Evolutionary conservation across 495 filamentous ascomycete species (phyloP).

Genomic region (Tuber calosporum): DNA sequence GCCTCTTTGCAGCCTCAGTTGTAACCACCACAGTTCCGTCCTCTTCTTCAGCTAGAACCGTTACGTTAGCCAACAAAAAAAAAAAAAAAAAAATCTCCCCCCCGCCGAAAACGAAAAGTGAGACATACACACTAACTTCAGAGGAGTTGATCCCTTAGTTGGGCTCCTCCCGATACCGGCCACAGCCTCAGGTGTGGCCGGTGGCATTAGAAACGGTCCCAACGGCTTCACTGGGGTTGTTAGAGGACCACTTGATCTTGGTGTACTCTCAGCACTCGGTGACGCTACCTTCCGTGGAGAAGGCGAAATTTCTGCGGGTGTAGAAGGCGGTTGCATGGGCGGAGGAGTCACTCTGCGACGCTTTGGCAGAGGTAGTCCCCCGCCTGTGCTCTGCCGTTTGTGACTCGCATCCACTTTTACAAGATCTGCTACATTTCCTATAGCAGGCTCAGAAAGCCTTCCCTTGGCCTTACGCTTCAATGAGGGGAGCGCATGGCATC

Average conservation of each 20-base stretch:
- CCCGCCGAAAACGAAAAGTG: not conserved
- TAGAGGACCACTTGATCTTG: not conserved
- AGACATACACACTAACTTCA: not conserved
- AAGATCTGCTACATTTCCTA: not conserved
- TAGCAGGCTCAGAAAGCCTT: not conserved
- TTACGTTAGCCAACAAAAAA: not conserved
- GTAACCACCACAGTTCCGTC: not conserved
- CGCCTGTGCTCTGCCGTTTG: not conserved
- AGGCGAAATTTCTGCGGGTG: not conserved
- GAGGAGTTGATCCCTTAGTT: not conserved
- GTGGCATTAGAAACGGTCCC: not conserved
- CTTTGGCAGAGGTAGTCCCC: not conserved
- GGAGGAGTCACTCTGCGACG: not conserved
- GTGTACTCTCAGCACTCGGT: not conserved
- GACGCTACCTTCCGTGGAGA: not conserved
- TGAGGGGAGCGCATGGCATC: not conserved
- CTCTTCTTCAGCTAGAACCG: not conserved
- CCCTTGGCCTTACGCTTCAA: not conserved
- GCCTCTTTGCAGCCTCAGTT: not conserved
- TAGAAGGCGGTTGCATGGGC: not conserved
- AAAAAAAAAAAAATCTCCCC: not conserved
- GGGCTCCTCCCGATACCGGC: conserved; percentile 1
- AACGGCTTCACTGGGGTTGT: not conserved
- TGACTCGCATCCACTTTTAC: not conserved
- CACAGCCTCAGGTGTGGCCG: not conserved